Evolutionary conservation across 2,329 filamentous ascomycete genomes (phyloP).

Genomic region (Scedosporium apiospermum): DNA sequence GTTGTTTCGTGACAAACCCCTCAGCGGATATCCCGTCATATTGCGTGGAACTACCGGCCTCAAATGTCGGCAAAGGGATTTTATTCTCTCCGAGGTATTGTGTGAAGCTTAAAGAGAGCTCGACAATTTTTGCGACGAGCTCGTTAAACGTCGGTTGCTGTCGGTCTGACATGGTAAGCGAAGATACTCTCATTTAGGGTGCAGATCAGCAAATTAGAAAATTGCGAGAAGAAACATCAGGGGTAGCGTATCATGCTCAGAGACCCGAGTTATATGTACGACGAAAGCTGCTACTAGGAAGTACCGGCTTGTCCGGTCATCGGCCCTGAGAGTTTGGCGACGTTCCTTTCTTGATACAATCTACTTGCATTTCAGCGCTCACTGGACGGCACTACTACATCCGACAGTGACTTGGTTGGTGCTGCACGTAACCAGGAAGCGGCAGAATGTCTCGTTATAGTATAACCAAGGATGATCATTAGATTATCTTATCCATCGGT

Average conservation of each 20-base stretch:
- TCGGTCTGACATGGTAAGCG: neutral
- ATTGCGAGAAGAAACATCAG: too few species aligned
- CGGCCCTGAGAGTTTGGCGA: too few species aligned
- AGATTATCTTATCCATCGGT: neutral
- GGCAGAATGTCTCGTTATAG: neutral
- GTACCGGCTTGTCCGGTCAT: too few species aligned
- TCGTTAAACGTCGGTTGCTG: constrained; percentile 26
- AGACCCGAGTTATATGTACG: too few species aligned
- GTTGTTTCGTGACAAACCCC: constrained; percentile 32
- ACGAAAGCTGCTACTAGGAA: too few species aligned
- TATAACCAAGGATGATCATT: neutral
- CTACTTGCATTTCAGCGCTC: neutral
- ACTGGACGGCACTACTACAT: neutral
- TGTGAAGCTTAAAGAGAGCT: constrained; percentile 30
- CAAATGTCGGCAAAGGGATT: constrained; percentile 31
- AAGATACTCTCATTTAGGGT: neutral
- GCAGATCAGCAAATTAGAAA: neutral
- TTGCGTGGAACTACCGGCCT: constrained; percentile 30
- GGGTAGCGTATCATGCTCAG: too few species aligned
- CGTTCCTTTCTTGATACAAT: too few species aligned
- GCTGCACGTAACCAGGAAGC: neutral
- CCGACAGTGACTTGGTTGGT: neutral
- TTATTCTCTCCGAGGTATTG: constrained; percentile 30
- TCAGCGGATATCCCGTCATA: constrained; percentile 31
- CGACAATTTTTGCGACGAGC: constrained; percentile 32